Evolutionary conservation across 495 filamentous ascomycete genomes (phyloP), one percentile per base, ranked within the genome.

Genomic region (Filosporella fistucella): DNA sequence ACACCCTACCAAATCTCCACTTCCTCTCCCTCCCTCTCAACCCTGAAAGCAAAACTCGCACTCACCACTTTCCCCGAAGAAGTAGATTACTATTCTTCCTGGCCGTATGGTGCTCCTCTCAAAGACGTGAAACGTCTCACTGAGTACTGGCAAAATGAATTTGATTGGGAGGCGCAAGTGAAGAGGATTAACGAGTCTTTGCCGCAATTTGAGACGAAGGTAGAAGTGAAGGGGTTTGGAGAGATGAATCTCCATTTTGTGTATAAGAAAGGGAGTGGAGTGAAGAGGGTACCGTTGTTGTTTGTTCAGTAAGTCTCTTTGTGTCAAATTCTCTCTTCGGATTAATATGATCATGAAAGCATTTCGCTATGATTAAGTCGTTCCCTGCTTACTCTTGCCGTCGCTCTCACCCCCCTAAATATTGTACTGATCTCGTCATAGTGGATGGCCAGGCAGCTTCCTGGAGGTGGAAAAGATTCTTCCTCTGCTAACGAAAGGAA

Each of bases 371-470:
- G n/a, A n/a, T n/a, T n/a, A n/a, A n/a, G n/a, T n/a, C n/a, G n/a
- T n/a, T n/a, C n/a, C n/a, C n/a, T n/a, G n/a, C n/a, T n/a, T n/a
- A n/a, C n/a, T n/a, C n/a, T n/a, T n/a, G n/a, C n/a, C n/a, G n/a
- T n/a, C n/a, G n/a, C n/a, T n/a, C n/a, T n/a, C n/a, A n/a, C n/a
- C n/a, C n/a, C n/a, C n/a, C n/a, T n/a, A n/a, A n/a, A n/a, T n/a
- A n/a, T n/a, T n/a, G n/a, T n/a, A n/a, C n/a, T n/a, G n/a, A n/a
- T n/a, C n/a, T n/a, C n/a, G n/a, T n/a, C n/a, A n/a, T n/a, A n/a
- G n/a, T 59, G 78, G 79, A 13, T 80, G 80, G 81, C 84, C 84
- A 2, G 83, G 85, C 1, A 80, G 69, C 41, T 86, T 88, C 61
- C 52, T 85, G 44, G 85, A 88, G 63, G 81, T 78, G 1, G 69